Conservation (phyloP, 2,329 filamentous ascomycete species). For the Aspergillus fructus region DNA sequence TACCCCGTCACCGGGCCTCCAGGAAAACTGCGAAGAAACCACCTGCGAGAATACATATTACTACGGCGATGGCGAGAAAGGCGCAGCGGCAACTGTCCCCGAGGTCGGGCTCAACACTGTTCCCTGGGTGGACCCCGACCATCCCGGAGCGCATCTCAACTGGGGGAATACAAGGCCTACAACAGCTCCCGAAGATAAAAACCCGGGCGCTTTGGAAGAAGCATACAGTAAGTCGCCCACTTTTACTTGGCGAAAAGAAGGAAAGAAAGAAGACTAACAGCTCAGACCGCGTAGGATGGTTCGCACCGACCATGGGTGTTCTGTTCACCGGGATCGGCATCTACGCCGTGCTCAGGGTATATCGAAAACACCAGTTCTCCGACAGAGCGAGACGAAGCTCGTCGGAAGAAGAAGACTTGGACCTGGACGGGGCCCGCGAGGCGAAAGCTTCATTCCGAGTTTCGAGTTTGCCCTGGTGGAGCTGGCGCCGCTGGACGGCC, state of each 20-base stretch:
- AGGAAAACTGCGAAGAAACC: slow-evolving; percentile 30
- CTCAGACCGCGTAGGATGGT: slow-evolving; percentile 13
- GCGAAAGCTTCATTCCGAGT: slow-evolving; percentile 15
- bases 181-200: background rate
- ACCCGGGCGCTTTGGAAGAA: background rate
- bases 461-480: slow-evolving; percentile 29
- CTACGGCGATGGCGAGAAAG: slow-evolving; percentile 30
- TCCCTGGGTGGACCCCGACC: slow-evolving; percentile 31
- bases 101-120: slow-evolving; percentile 32
- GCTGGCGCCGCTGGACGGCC: slow-evolving; percentile 29
- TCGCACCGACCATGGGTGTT: slow-evolving; percentile 14
- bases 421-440: slow-evolving; percentile 18
- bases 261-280: background rate
- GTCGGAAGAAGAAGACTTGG: slow-evolving; percentile 15
- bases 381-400: slow-evolving; percentile 8
- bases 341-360: slow-evolving; percentile 13
- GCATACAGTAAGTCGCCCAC: slow-evolving; percentile 9
- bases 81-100: slow-evolving; percentile 27
- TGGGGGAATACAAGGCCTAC: slow-evolving; percentile 12
- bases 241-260: no score
- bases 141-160: slow-evolving; percentile 22
- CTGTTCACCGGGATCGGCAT: slow-evolving; percentile 9
- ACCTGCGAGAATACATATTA: slow-evolving; percentile 29
- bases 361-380: slow-evolving; percentile 9
- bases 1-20: slow-evolving; percentile 35